phyloP scores from a whole-genome alignment of 116 monocot genomes.

The Posidonia oceanica region DNA sequence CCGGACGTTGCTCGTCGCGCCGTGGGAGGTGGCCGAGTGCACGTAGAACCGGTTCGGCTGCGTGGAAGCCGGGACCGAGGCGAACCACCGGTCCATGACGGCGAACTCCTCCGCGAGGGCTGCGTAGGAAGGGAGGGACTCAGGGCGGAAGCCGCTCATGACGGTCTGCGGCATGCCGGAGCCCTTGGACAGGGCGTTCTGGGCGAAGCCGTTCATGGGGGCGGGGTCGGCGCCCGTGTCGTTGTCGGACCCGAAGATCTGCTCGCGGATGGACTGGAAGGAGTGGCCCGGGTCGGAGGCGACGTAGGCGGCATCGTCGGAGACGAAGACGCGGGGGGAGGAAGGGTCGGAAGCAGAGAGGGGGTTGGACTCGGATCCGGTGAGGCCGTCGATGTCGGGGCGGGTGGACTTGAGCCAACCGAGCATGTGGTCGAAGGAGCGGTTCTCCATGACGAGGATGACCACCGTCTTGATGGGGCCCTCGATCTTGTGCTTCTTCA shows the following conservation, averaged over 20 bases:
- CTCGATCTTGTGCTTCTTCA: slow-evolving; percentile 36
- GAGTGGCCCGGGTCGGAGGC: slow-evolving; percentile 94
- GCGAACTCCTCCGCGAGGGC: slow-evolving; percentile 49
- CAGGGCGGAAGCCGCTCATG: slow-evolving; percentile 62
- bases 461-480: slow-evolving; percentile 87
- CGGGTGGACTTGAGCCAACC: slow-evolving; percentile 59
- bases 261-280: slow-evolving; percentile 84
- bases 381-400: slow-evolving; percentile 83
- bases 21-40: slow-evolving; percentile 92
- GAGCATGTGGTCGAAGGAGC: slow-evolving; percentile 82
- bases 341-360: slow-evolving; percentile 51
- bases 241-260: slow-evolving; percentile 56
- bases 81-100: slow-evolving; percentile 90
- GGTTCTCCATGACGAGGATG: slow-evolving; percentile 87
- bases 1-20: slow-evolving; percentile 73
- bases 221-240: slow-evolving; percentile 25
- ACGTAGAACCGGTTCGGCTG: slow-evolving; percentile 92
- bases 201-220: slow-evolving; percentile 87
- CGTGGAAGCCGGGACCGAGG: slow-evolving; percentile 81
- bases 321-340: slow-evolving; percentile 53
- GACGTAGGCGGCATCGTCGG: slow-evolving; percentile 63
- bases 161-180: slow-evolving; percentile 64
- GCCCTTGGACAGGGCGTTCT: slow-evolving; percentile 60
- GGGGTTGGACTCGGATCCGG: slow-evolving; percentile 57
- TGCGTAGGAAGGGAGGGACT: slow-evolving; percentile 20